Evolutionary conservation across 1,284 basidiomycete genomes (phyloP).

Genomic region (Ustilago sp.): DNA sequence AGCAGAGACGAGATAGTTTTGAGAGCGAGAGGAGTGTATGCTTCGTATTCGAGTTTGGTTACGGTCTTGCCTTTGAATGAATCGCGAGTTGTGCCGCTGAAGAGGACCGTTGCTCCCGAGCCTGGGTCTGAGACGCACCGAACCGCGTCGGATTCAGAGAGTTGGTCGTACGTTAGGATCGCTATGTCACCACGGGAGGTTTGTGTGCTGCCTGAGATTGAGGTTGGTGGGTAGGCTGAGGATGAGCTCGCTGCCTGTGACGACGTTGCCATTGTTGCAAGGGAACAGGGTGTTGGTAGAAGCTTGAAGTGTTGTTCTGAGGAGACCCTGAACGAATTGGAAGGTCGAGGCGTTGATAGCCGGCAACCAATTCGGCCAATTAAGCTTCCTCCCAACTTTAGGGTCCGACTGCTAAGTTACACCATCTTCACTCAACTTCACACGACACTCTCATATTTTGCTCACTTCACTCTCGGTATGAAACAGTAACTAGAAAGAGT

Average conservation of each 20-base stretch:
- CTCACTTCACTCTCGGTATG: neutral
- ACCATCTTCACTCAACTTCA: neutral
- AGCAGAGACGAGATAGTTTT: conserved; percentile 73
- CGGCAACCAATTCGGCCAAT: conserved; percentile 27
- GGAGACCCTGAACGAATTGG: neutral
- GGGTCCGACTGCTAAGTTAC: neutral
- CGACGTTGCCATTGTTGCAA: conserved; percentile 7
- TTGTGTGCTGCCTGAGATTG: conserved; percentile 12
- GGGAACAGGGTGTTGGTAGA: neutral
- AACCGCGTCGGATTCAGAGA: conserved; percentile 48
- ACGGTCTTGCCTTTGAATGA: conserved; percentile 78
- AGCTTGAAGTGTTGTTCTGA: neutral
- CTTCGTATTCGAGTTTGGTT: conserved; percentile 79
- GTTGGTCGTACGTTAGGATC: conserved; percentile 48
- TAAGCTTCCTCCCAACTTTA: conserved; percentile 4
- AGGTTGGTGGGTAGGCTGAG: conserved; percentile 19
- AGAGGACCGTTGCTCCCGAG: conserved; percentile 72
- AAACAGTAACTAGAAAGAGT: neutral
- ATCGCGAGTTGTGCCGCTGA: conserved; percentile 80
- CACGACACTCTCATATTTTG: neutral
- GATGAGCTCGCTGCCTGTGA: neutral
- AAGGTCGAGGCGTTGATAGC: neutral
- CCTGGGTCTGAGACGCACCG: conserved; percentile 37
- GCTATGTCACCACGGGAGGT: conserved; percentile 39
- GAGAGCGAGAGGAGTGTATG: conserved; percentile 83